Evolutionary conservation across 2,329 filamentous ascomycete genomes (phyloP).

Genomic region (Emmonsia crescens): DNA sequence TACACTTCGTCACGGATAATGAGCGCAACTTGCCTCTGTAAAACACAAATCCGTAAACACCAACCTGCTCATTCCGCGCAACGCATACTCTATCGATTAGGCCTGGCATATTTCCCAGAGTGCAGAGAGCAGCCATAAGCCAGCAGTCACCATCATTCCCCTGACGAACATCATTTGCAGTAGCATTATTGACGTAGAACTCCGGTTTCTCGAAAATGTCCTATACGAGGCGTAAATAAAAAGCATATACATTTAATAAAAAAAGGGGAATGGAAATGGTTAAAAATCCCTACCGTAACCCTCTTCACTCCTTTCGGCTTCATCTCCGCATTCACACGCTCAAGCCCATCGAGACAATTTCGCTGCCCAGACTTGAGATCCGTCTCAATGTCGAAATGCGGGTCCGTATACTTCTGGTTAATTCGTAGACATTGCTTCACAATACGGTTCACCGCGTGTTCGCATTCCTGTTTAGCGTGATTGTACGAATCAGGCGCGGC

Average conservation of each 20-base stretch:
- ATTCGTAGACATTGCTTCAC: constrained; percentile 57
- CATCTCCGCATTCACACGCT: constrained; percentile 27
- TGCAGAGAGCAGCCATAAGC: constrained; percentile 71
- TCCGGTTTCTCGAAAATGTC: constrained; percentile 67
- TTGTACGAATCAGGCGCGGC: constrained; percentile 59
- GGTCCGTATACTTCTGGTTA: constrained; percentile 77
- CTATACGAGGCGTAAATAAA: constrained; percentile 26
- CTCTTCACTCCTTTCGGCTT: constrained; percentile 63
- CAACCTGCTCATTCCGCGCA: constrained; percentile 58
- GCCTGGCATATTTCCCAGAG: constrained; percentile 60
- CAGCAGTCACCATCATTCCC: constrained; percentile 74
- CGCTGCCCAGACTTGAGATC: constrained; percentile 53
- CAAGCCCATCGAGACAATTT: constrained; percentile 44
- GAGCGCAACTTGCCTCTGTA: constrained; percentile 45
- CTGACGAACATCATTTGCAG: constrained; percentile 67
- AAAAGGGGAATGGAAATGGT: constrained; percentile 6
- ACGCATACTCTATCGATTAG: constrained; percentile 66
- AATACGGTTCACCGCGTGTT: constrained; percentile 48
- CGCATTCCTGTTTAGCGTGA: constrained; percentile 58
- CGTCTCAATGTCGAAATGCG: constrained; percentile 75
- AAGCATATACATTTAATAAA: constrained; percentile 11
- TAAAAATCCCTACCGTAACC: constrained; percentile 40
- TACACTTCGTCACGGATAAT: neutral
- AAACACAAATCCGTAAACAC: constrained; percentile 80
- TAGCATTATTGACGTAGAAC: constrained; percentile 69